A percentile compares a stretch with the other conserved stretches of the same genome.
Conservation (phyloP, 1,284 basidiomycete genomes). For the Cutaneotrichosporon dermatis region DNA sequence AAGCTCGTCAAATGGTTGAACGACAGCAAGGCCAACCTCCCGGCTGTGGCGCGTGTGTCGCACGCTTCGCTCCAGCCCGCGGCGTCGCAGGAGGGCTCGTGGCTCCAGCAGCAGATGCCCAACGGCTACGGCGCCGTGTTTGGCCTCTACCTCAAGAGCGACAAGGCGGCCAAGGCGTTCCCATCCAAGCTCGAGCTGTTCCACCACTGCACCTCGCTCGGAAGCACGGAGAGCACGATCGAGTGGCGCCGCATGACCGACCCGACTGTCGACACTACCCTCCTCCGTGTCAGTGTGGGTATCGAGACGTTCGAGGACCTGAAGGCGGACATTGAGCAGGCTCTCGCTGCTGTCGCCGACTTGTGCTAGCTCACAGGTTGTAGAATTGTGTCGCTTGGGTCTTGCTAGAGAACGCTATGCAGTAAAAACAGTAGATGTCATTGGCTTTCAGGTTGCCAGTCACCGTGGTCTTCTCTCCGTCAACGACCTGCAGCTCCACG, state of each 20-base stretch:
- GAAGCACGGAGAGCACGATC: conserved; percentile 85
- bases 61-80: conserved; percentile 72
- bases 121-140: conserved; percentile 80
- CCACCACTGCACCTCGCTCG: conserved; percentile 81
- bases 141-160: conserved; percentile 57
- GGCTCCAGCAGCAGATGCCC: conserved; percentile 70
- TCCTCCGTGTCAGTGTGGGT: conserved; percentile 57
- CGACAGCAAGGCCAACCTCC: conserved; percentile 25
- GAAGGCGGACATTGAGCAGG: conserved; percentile 5
- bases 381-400: no score
- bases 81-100: conserved; percentile 55
- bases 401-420: no score
- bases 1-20: conserved; percentile 72
- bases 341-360: neutral
- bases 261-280: conserved; percentile 60
- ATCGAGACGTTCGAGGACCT: conserved; percentile 54
- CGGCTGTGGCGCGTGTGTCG: conserved; percentile 59
- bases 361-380: no score
- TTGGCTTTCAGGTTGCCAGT: no score
- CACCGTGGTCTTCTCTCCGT: no score
- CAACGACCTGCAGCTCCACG: no score
- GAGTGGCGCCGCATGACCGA: conserved; percentile 71
- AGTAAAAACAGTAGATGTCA: no score
- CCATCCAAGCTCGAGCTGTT: conserved; percentile 14
- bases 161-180: conserved; percentile 10